Percentiles rank a stretch among this genome's conserved stretches.
phyloP scores from a whole-genome alignment of 2,329 filamentous ascomycete species.

The Myriosclerotinia duriaeana region DNA sequence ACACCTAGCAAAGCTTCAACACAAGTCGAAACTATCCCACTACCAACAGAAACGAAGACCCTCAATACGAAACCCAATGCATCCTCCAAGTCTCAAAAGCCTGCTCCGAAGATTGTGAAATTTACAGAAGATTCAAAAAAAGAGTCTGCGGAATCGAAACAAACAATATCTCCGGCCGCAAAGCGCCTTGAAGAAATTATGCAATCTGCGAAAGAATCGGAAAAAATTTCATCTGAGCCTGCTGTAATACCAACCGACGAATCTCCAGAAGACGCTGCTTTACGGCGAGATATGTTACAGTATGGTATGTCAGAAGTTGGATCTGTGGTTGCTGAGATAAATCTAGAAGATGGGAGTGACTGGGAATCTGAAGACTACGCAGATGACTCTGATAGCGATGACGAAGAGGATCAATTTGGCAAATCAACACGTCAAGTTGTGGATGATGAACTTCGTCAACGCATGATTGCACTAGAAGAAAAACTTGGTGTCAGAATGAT shows the following conservation, averaged over 20 bases:
- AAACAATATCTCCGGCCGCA: conserved; percentile 35
- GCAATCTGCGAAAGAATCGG: conserved; percentile 55
- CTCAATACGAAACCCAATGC: not conserved
- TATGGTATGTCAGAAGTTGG: conserved; percentile 89
- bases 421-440: conserved; percentile 67
- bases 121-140: conserved; percentile 62
- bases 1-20: not conserved
- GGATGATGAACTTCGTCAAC: conserved; percentile 67
- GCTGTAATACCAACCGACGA: conserved; percentile 72
- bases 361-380: conserved; percentile 55
- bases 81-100: conserved; percentile 23
- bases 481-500: conserved; percentile 61
- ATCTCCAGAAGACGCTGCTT: conserved; percentile 71
- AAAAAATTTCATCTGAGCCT: conserved; percentile 42
- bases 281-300: conserved; percentile 85
- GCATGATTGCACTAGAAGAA: conserved; percentile 84
- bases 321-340: conserved; percentile 86
- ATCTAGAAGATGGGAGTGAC: conserved; percentile 69
- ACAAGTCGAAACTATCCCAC: conserved; percentile 21
- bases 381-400: conserved; percentile 53
- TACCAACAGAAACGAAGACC: not conserved
- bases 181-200: conserved; percentile 56
- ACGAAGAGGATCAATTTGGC: conserved; percentile 69
- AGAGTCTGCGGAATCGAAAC: conserved; percentile 32
- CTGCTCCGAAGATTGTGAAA: conserved; percentile 58